phyloP scores from a whole-genome alignment of 2,329 filamentous ascomycete genomes.

The Pleomassaria siparia region DNA sequence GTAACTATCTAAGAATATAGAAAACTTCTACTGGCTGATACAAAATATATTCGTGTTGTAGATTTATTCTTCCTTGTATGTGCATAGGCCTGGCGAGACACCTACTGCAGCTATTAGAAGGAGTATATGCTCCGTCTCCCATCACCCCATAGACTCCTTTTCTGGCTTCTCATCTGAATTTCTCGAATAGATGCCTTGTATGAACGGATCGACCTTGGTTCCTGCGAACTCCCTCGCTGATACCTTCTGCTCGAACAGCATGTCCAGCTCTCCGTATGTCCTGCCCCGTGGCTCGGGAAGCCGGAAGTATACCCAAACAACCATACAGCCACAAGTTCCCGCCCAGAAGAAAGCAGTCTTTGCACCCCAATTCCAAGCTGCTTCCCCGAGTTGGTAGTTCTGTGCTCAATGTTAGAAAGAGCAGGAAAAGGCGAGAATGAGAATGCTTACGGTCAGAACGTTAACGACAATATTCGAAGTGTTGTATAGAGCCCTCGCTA shows the following conservation, averaged over 20 bases:
- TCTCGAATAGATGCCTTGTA: not conserved
- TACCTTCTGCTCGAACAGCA: slow-evolving; percentile 67
- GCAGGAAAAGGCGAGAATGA: not conserved
- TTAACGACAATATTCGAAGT: slow-evolving; percentile 77
- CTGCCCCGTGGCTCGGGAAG: slow-evolving; percentile 78
- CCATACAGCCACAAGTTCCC: slow-evolving; percentile 74
- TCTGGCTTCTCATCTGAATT: not conserved
- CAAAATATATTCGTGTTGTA: too few relatives aligned
- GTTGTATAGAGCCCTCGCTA: slow-evolving; percentile 74
- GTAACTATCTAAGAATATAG: too few relatives aligned
- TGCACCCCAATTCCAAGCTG: slow-evolving; percentile 75
- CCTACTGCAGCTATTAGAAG: too few relatives aligned
- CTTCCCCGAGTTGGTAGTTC: slow-evolving; percentile 36
- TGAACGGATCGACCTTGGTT: slow-evolving; percentile 10
- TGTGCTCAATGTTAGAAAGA: not conserved
- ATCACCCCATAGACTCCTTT: not conserved
- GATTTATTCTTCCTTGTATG: not conserved
- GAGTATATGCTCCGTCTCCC: not conserved
- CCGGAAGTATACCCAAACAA: slow-evolving; percentile 78
- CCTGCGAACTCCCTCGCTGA: slow-evolving; percentile 16
- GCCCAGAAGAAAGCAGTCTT: slow-evolving; percentile 87
- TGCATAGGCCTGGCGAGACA: too few relatives aligned
- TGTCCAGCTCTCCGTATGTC: slow-evolving; percentile 81
- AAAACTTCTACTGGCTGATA: too few relatives aligned
- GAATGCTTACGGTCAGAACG: slow-evolving; percentile 63